Base-by-base conservation (phyloP, 345 rosid species). In the Linum usitatissimum region DNA sequence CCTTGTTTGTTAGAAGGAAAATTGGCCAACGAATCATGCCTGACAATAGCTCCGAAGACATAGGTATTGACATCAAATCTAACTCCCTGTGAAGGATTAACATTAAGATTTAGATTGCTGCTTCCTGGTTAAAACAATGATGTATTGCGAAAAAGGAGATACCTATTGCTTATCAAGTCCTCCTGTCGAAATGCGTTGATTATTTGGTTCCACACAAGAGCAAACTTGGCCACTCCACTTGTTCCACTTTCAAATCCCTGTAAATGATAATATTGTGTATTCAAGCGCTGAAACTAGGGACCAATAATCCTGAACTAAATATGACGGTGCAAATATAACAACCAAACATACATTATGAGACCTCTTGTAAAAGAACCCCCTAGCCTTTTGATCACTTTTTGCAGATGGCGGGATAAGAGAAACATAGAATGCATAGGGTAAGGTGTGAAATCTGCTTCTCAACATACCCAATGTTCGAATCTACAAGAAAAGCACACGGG, bases 401-500 rank as follows among this genome's bases (percentile, higher is more conserved):
- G 68, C 59, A 45, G 77, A 60, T 6, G 81, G 86, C 23, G 96
- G 95, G 77, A 85, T 64, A 39, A 89, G 86, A 53, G 80, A 75
- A 66, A 66, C 75, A 68, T 77, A 82, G 79, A 92, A 89, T 75
- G 95, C 96, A 63, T 82, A 79, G 74, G 96, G 96, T 73, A 92
- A 77, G 30, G 93, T 80, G 61, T 89, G 86, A 80, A 89, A 92
- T 71, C 92, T 84, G 60, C 91, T 88, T 85, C 95, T 83, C 72
- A 92, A 78, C 96, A 89, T 92, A 79, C 96, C 98, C 72, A 92
- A 71, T 53, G 98, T 92, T 62, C 91, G 86, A 71, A 92, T 89
- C 98, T 92, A 75, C 60, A 80, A 60, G 30, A 69, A 55, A 30
- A 67, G 40, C 59, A 12, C 53, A 55, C 48, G 59, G 55, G 65